Base-by-base conservation (phyloP, 176 grass and related monocot genomes). In the Cenchrus americanus region DNA sequence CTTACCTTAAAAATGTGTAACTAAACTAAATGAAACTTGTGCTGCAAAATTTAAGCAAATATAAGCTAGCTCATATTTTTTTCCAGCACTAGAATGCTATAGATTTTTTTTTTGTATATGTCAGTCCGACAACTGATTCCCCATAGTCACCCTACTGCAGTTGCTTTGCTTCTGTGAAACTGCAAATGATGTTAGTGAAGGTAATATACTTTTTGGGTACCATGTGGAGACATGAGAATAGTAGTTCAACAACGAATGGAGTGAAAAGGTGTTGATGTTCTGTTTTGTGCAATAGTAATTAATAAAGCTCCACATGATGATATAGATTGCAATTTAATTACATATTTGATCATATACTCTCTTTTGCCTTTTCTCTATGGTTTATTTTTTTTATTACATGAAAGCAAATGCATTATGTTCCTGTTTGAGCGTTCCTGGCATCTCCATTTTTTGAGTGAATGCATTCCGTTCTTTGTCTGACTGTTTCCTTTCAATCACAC, bases 1-100 rank as follows among this genome's bases (percentile, higher is more conserved):
- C 54, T 82, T 50, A 2, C 13, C 48, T 14, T 14, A 50, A 71
- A 43, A 48, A 19, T 15, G 24, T 69, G 68, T 69, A 73, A 37
- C 75, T 75, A 47, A 69, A 49, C 30, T 62, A 27, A 62, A 62
- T 74, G 50, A 14, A 64, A 59, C 69, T 46, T 83, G 8, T 80
- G 23, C 54, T 65, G 27, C 14, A 80, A 66, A 58, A 67, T 13
- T 46, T 32, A 30, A 75, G 19, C 40, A 75, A 37, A 34, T 15
- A 62, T 10, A 14, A 48, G 73, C 18, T 81, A 15, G 21, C 34
- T 86, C 48, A 34, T 66, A 7, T 62, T 19, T 59, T 19, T 59
- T 58, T 44, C 12, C 5, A 58, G n/a, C 66, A 72, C n/a, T 85
- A 24, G 17, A 17, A 24, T 47, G 51, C 46, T 73, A 44, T 80